These are phyloP conservation scores for Irpex lacteus DNA, from an alignment of 1,284 basidiomycete genomes.

Conservation along the genomic window DNA sequence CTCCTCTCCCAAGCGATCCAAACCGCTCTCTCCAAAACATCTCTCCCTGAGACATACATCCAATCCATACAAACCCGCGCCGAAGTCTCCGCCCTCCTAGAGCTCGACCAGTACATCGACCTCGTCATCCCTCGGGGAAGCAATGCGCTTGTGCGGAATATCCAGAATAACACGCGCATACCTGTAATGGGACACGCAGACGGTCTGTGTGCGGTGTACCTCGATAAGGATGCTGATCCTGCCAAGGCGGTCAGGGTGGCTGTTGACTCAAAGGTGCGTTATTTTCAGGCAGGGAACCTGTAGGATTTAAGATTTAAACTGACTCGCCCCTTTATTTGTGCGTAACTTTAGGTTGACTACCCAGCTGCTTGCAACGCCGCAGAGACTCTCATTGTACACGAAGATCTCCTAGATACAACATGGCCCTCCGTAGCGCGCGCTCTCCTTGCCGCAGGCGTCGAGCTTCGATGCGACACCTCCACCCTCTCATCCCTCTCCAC, in stretches of 20 bases:
- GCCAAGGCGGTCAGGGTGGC: conserved; percentile 81
- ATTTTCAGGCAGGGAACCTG: no score
- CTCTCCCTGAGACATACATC: conserved; percentile 79
- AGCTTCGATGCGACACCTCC: conserved; percentile 75
- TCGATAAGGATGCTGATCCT: conserved; percentile 80
- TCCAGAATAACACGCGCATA: conserved; percentile 90
- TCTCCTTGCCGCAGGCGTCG: conserved; percentile 69
- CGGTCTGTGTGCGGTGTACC: conserved; percentile 86
- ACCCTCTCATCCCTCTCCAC: conserved; percentile 53
- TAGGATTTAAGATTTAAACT: no score
- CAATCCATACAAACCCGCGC: conserved; percentile 93
- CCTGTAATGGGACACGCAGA: conserved; percentile 99
- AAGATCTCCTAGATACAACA: conserved; percentile 61
- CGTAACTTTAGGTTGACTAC: conserved; percentile 76
- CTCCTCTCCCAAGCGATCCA: conserved; percentile 82
- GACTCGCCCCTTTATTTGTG: no score
- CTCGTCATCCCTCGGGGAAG: conserved; percentile 96
- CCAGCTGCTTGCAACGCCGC: conserved; percentile 95
- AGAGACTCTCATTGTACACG: conserved; percentile 89
- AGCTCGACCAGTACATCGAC: conserved; percentile 91
- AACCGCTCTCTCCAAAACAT: conserved; percentile 69
- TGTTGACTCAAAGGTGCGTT: conserved; percentile 85
- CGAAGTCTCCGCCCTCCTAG: conserved; percentile 85
- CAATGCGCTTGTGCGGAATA: conserved; percentile 85
- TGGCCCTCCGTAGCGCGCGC: conserved; percentile 82